Percentiles rank a stretch among this genome's conserved stretches.
phyloP scores from a whole-genome alignment of 1,139 yeast genomes.

The Suzukiozyma palmioleophila region DNA sequence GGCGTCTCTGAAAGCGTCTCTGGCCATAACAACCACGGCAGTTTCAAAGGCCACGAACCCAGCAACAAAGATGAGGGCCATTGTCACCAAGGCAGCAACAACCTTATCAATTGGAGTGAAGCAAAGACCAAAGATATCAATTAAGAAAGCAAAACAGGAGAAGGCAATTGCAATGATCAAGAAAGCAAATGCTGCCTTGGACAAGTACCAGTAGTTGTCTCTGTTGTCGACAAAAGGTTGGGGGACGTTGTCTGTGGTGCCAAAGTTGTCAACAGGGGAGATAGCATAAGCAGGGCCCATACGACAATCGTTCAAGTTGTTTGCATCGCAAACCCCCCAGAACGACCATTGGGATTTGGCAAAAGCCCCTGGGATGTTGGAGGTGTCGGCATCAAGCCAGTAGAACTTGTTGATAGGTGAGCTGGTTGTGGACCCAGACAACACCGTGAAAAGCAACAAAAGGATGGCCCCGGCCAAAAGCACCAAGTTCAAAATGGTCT shows the following conservation, averaged over 20 bases:
- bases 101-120: constrained; percentile 49
- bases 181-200: constrained; percentile 68
- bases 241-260: constrained; percentile 49
- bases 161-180: constrained; percentile 59
- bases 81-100: constrained; percentile 46
- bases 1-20: constrained; percentile 52
- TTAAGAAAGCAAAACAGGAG: constrained; percentile 36
- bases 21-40: constrained; percentile 63
- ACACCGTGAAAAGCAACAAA: constrained; percentile 54
- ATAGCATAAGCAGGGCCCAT: constrained; percentile 58
- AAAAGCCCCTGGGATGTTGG: constrained; percentile 51
- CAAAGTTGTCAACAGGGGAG: constrained; percentile 69
- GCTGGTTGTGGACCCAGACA: constrained; percentile 60
- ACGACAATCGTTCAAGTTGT: constrained; percentile 39
- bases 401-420: constrained; percentile 64
- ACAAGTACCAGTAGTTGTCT: constrained; percentile 60
- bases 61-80: constrained; percentile 52
- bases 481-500: constrained; percentile 34
- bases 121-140: constrained; percentile 41
- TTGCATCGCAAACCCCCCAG: constrained; percentile 69
- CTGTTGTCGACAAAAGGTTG: constrained; percentile 49
- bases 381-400: constrained; percentile 70
- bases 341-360: constrained; percentile 66
- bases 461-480: constrained; percentile 51
- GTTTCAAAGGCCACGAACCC: constrained; percentile 65